Conservation (phyloP, 305 asterid species). For the Fraxinus floribunda region DNA sequence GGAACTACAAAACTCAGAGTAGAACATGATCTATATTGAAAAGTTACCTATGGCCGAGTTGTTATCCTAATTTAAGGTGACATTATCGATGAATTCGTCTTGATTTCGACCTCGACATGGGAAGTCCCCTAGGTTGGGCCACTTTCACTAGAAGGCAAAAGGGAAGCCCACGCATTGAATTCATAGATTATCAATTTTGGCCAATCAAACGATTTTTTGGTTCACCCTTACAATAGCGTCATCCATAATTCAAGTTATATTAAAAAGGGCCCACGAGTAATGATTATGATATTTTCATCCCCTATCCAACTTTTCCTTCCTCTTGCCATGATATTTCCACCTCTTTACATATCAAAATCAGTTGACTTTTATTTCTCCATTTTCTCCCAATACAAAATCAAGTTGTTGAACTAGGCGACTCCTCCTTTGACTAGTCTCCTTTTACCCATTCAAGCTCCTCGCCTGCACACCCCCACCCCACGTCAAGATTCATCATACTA, state of each 20-base stretch:
- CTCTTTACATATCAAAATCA: neutral
- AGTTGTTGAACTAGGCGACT: conserved; percentile 21
- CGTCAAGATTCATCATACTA: neutral
- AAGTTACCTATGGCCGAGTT: neutral
- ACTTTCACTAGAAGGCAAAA: neutral
- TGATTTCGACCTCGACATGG: neutral
- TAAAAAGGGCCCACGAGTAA: neutral
- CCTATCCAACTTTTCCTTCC: neutral
- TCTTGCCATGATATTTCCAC: neutral
- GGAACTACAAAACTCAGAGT: neutral
- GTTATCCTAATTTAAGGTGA: neutral
- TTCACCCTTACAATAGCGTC: neutral
- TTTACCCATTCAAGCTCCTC: conserved; percentile 18
- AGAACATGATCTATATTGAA: neutral
- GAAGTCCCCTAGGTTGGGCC: neutral
- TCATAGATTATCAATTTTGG: neutral
- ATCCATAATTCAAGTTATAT: neutral
- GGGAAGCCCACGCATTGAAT: neutral
- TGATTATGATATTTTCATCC: neutral
- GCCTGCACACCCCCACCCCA: neutral
- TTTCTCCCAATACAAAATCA: neutral
- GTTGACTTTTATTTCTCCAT: conserved; percentile 18
- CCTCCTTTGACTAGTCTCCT: conserved; percentile 25
- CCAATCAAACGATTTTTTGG: neutral
- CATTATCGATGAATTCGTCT: neutral